Evolutionary conservation across 139 green algal genomes (phyloP), one percentile per base, ranked within the genome.

Genomic region (Haematococcus lacustris): DNA sequence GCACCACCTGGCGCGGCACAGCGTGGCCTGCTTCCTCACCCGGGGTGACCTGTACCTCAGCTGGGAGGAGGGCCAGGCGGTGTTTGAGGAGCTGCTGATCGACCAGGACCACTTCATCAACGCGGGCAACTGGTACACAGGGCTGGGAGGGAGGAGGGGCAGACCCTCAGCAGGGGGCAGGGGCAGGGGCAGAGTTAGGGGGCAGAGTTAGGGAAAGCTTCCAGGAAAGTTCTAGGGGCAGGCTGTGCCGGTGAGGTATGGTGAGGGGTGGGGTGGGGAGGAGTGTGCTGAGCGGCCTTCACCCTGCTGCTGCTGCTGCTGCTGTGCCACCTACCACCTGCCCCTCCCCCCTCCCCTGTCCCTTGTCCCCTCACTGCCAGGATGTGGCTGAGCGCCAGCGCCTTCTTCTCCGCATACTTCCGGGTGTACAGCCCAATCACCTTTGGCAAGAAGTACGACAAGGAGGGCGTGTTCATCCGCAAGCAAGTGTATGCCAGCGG

Each of bases 1-100:
- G 81, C 93, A 97, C 75, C 94, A 97, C 80, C 87, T 98, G 65
- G 93, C 90, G 21, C 82, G 91, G 5, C 92, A 97, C 79, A 79
- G 71, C 38, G 90, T 97, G 30, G 93, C 94, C 1, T 98, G 94
- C 85, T 98, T 98, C 80, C 86, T 98, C 26, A 98, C 94, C 0
- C 82, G 94, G 0, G 93, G 93, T 6, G 92, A 94, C 76, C 82
- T 97, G 71, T 93, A 90, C 66, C 47, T 91, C 47, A 80, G 76
- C 79, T 98, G 94, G 93, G 91, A 96, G 83, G 57, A 63, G 28
- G 94, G 94, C 2, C 73, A 87, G 50, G 87, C 92, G 43, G 88
- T 94, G 41, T 98, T 98, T 79, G 93, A 98, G 80, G 81, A 90
- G 61, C 78, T 92, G 51, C 88, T 98, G 1, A 76, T 98, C 1